Base-by-base conservation (phyloP, 2,329 filamentous ascomycete genomes). In the Dactylellina cionopaga region DNA sequence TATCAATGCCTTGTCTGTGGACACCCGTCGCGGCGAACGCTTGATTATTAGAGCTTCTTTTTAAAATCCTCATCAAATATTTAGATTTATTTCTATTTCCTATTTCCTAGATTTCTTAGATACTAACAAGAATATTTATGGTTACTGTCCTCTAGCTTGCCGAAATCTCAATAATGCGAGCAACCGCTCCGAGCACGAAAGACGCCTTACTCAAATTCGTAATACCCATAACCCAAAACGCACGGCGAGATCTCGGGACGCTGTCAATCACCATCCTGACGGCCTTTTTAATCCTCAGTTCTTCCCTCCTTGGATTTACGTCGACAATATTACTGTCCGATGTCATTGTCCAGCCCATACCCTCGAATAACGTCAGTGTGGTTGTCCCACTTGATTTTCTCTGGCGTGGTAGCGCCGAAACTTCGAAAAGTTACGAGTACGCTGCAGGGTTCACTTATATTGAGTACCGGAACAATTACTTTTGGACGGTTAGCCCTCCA, bases 271-370 rank as follows among this genome's bases (percentile, higher is more conserved):
- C 39, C 41, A 10, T 15, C 17, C 55, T 60, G 15, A 25, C 41
- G 10, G 15, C 13, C 1, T n/a, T 60, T 13, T 37, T 60, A 1
- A 24, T 31, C n/a, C 15, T 60, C 5, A 60, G 41, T 4, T 60
- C 55, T 13, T 47, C 41, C 1, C n/a, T 60, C 15, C 55, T 60
- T 19, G 43, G 55, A 10, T 60, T 60, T 22, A 47, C 25, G 1
- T 60, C 55, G 5, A 43, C 39, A 5, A 43, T 43, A 17, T 11
- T 43, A 19, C 11, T 43, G 39, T 43, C 39, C 5, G 55, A 60
- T 24, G 55, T 60, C 10, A 33, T 60, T 11, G 29, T 60, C 10
- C 55, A 60, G 17, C 55, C 55, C 1, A 49, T 60, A 47, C 55
- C 55, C 5, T 22, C 55, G 17, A 44, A 39, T 5, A 24, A 15